Evolutionary conservation across 345 rosid species (phyloP).

Genomic region (Isatis tinctoria): DNA sequence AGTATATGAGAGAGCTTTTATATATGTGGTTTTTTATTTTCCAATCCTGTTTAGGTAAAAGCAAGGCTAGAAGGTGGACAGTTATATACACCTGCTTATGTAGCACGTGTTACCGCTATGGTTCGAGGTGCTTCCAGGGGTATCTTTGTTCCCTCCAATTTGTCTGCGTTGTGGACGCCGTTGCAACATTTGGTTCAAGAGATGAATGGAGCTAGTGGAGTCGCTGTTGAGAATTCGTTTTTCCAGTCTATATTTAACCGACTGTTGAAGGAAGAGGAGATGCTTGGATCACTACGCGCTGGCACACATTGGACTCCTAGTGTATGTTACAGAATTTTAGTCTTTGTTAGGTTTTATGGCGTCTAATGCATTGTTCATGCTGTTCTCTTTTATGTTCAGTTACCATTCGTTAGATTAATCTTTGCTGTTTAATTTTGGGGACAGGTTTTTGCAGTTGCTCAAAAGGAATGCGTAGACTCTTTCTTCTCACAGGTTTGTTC

Average conservation of each 20-base stretch:
- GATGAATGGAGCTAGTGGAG: conserved; percentile 86
- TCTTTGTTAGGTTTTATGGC: conserved; percentile 1
- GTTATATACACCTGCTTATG: conserved; percentile 90
- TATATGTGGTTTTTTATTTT: conserved; percentile 7
- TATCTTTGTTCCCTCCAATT: conserved; percentile 76
- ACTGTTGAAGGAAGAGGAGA: conserved; percentile 69
- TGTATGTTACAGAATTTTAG: conserved; percentile 46
- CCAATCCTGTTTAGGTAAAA: conserved; percentile 53
- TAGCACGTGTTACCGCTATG: conserved; percentile 89
- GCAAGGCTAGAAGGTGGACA: conserved; percentile 99
- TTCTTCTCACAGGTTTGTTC: conserved; percentile 81
- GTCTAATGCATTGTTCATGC: background rate
- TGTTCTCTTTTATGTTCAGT: conserved; percentile 8
- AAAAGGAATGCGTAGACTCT: conserved; percentile 89
- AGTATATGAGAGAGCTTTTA: conserved; percentile 1
- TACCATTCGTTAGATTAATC: background rate
- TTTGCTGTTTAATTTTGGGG: conserved; percentile 1
- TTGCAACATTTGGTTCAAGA: conserved; percentile 82
- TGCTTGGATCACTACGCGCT: conserved; percentile 94
- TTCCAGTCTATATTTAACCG: conserved; percentile 85
- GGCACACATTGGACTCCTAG: conserved; percentile 96
- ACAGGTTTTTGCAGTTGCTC: conserved; percentile 90
- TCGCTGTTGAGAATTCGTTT: conserved; percentile 75
- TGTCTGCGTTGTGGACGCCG: conserved; percentile 68
- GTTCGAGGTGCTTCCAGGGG: conserved; percentile 95